Evolutionary conservation across 2,329 filamentous ascomycete species (phyloP).

Genomic region (Myriosclerotinia scirpicola): DNA sequence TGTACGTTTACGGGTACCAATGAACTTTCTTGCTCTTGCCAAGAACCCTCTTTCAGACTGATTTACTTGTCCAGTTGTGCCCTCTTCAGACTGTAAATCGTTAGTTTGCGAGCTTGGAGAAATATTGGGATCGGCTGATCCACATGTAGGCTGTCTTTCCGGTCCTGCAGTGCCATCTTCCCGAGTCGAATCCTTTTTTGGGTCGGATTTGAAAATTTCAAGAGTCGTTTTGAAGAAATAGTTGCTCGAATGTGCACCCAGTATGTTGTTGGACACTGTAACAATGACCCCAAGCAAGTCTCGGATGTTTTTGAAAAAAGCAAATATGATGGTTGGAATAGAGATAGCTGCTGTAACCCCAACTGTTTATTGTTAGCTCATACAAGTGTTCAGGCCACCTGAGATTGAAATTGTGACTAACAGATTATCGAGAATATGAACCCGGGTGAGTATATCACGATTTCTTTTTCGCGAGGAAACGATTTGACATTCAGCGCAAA

Average conservation of each 20-base stretch:
- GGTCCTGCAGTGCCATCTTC: neutral
- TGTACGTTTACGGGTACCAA: neutral
- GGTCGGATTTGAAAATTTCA: neutral
- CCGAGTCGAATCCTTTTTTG: neutral
- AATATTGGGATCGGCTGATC: neutral
- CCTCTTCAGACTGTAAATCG: neutral
- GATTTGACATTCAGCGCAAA: neutral
- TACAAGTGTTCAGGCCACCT: neutral
- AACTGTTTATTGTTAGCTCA: neutral
- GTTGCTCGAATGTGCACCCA: neutral
- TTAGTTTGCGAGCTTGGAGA: neutral
- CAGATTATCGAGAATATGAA: slow-evolving; percentile 1
- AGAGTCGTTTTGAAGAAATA: neutral
- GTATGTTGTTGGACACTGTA: neutral
- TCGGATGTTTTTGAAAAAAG: neutral
- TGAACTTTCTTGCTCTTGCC: neutral
- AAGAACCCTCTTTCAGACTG: neutral
- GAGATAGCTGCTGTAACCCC: neutral
- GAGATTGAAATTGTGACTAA: neutral
- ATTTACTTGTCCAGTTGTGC: neutral
- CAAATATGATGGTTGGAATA: neutral
- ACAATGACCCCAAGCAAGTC: neutral
- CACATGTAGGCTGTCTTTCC: neutral
- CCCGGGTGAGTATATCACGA: neutral
- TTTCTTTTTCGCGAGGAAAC: neutral